These are phyloP conservation scores for Daldinia grandis DNA, from an alignment of 495 filamentous ascomycete species.

Conservation along the genomic window DNA sequence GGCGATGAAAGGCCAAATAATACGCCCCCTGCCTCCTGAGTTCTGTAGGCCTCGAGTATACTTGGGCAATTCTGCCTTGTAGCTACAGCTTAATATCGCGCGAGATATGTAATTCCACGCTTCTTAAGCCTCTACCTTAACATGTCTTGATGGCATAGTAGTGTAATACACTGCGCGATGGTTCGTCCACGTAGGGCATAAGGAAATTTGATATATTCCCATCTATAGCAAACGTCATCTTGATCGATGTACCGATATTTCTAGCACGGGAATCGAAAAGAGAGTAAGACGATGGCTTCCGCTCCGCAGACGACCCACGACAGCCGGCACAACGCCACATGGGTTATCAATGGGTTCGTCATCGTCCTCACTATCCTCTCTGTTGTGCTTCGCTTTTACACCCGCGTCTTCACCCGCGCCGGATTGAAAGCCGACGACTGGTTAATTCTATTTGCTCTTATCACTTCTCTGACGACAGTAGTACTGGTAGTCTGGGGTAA, in stretches of 20 bases:
- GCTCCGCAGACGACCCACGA: neutral
- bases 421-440: conserved; percentile 43
- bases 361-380: conserved; percentile 31
- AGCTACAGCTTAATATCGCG: neutral
- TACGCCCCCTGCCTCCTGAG: neutral
- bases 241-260: neutral
- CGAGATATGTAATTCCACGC: neutral
- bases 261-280: neutral
- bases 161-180: neutral
- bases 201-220: neutral
- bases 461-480: conserved; percentile 12
- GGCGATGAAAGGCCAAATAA: neutral
- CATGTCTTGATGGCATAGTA: neutral
- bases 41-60: neutral
- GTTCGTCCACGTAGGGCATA: neutral
- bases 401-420: conserved; percentile 37
- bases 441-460: conserved; percentile 35
- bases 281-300: conserved; percentile 1
- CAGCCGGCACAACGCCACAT: neutral
- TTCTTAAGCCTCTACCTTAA: neutral
- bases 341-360: conserved; percentile 30
- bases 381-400: conserved; percentile 43
- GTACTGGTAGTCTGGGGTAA: conserved; percentile 32
- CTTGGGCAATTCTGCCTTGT: neutral
- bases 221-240: neutral